Evolutionary conservation across 1,139 yeast genomes (phyloP).

Genomic region (Yamadazyma sp.): DNA sequence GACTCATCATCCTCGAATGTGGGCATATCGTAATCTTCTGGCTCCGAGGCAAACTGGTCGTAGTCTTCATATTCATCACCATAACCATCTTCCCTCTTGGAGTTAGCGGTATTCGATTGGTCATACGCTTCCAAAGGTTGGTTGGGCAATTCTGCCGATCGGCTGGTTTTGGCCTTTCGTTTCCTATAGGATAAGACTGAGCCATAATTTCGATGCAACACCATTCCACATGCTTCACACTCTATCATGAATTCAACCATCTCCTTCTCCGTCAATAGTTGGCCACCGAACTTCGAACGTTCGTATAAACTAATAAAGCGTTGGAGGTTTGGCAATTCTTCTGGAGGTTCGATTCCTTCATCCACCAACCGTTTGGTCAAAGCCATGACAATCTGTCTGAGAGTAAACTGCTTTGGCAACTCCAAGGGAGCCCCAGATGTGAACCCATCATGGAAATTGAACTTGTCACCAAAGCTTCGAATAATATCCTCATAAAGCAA

Average conservation of each 20-base stretch:
- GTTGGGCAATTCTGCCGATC: neutral
- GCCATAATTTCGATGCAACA: conserved; percentile 15
- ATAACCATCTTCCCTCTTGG: neutral
- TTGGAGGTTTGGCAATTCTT: conserved; percentile 22
- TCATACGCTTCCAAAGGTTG: conserved; percentile 1
- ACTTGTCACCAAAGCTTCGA: conserved; percentile 53
- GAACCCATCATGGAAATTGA: conserved; percentile 42
- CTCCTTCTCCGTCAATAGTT: conserved; percentile 57
- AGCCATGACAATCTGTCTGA: conserved; percentile 38
- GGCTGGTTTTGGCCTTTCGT: conserved; percentile 6
- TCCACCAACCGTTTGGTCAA: conserved; percentile 15
- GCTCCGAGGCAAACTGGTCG: neutral
- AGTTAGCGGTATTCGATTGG: neutral
- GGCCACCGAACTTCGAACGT: conserved; percentile 64
- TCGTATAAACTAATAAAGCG: conserved; percentile 62
- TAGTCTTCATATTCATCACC: neutral
- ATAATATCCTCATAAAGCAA: conserved; percentile 66
- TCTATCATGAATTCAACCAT: conserved; percentile 58
- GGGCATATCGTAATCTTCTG: neutral
- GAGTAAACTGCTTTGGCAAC: conserved; percentile 43
- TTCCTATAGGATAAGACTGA: conserved; percentile 13
- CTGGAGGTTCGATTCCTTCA: conserved; percentile 7
- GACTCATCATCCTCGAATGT: conserved; percentile 2
- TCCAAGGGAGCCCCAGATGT: conserved; percentile 28
- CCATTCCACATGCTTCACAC: conserved; percentile 22